Base-by-base conservation (phyloP, 305 asterid genomes). In the Galium porrigens region DNA sequence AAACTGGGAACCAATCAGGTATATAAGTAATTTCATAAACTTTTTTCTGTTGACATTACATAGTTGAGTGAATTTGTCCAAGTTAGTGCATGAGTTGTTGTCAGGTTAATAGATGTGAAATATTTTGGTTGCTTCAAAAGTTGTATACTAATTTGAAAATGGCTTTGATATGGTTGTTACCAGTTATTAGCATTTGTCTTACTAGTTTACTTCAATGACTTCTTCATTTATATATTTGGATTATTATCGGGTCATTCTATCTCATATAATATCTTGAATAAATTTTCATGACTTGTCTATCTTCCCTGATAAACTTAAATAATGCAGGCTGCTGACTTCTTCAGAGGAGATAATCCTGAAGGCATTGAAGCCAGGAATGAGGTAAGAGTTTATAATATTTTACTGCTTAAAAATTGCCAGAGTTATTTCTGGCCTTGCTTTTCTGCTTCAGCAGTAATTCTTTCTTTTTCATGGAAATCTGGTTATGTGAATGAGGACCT, bases 1-100 rank as follows among this genome's bases (percentile, higher is more conserved):
- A 92, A 92, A 82, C 97, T 87, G 77, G 99, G 99, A 72, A 85
- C 80, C 77, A 92, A 83, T 80, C 95, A 89, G 97, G 99, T 92
- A 84, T 3, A 41, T 63, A 53, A 70, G 58, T 73, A 55, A 41
- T 65, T 58, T 65, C 41, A 52, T 18, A 5, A 53, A 3, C 14
- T 25, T 10, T 12, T 51, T 27, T 34, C 30, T 9, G 27, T 41
- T 37, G 42, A 37, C 3, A 41, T 41, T 14, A 14, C 18, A 44
- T 44, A 15, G 51, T 14, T 12, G 18, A 14, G 4, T 42, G 49
- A 42, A 42, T 44, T 14, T 14, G 51, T 44, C 18, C 51, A 44
- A 44, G 48, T 41, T 9, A 41, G 51, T 12, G 51, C 18, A 12
- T 44, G 51, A 14, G 9, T 3, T 53, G 25, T 53, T 20, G 18